Percentiles rank a stretch among this genome's conserved stretches.
These are phyloP conservation scores for Nannochloropsis salina DNA, from an alignment of 108 stramenopile species.

Conservation along the genomic window DNA sequence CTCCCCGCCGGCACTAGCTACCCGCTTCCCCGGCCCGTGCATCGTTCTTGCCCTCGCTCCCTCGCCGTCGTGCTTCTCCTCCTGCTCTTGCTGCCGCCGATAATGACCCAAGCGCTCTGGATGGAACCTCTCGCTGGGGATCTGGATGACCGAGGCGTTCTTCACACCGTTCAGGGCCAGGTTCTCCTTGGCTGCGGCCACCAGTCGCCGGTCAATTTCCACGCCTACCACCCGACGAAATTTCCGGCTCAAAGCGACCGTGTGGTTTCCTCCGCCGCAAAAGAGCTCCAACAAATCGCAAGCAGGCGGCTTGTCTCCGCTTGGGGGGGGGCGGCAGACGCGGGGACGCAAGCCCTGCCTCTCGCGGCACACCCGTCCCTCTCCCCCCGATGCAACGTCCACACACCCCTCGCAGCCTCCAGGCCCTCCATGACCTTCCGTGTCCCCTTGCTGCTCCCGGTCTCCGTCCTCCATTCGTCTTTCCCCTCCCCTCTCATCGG, in stretches of 20 bases:
- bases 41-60: not conserved
- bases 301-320: not conserved
- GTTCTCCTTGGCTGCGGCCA: slow-evolving; percentile 26
- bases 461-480: not conserved
- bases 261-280: slow-evolving; percentile 31
- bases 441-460: not conserved
- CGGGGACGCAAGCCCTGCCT: not conserved
- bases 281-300: slow-evolving; percentile 29
- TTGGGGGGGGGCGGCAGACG: not conserved
- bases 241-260: slow-evolving; percentile 21
- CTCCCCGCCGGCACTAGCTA: not conserved
- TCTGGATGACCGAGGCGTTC: slow-evolving; percentile 19
- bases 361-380: not conserved
- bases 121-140: slow-evolving; percentile 14
- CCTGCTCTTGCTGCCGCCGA: not conserved
- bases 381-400: not conserved
- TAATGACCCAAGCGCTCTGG: not conserved
- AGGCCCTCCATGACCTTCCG: not conserved
- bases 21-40: not conserved
- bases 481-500: not conserved
- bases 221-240: slow-evolving; percentile 27
- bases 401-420: not conserved
- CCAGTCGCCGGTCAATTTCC: slow-evolving; percentile 22
- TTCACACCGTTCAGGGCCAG: slow-evolving; percentile 26
- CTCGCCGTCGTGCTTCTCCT: not conserved